Base-by-base conservation (phyloP, 108 stramenopile species). In the Parmales sp. region DNA sequence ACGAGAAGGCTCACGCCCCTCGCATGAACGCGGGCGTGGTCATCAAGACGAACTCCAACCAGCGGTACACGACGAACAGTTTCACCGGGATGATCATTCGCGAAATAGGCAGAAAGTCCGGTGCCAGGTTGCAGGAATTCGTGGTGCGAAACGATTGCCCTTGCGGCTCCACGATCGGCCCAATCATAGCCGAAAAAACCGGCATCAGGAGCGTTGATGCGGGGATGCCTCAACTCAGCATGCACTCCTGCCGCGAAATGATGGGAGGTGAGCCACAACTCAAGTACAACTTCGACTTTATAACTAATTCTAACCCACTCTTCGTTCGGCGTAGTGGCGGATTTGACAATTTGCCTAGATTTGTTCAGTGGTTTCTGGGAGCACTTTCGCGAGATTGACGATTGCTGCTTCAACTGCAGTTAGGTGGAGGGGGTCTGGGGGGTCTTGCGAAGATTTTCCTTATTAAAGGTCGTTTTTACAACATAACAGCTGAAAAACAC, bases 101-200 rank as follows among this genome's bases (percentile, higher is more conserved):
- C 28, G 92, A 94, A 75, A 39, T 92, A 7, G 87, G 80, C 39
- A 78, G 88, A 38, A 79, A 81, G 63, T 81, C 74, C 19, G 73
- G 76, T 39, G 64, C 65, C 26, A 83, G 88, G 2, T 38, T 86
- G 29, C 88, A 87, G 69, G 89, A 87, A 48, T 87, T 84, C 60
- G 82, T 83, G 25, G 93, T 94, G 6, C 75, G 90, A 31, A 87
- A 86, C 51, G 95, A 94, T 68, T 91, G 90, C 69, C 86, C 86
- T 28, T 96, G 95, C 70, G 95, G 95, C 28, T 74, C 79, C 34
- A 96, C 95, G 41, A 96, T 96, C 67, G 95, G 95, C 1, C 95
- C 95, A 0, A 90, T 88, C 37, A 70, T 94, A 20, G 76, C 82
- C 37, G 81, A 90, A n/a, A 44, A 66, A 45, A 87, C 89, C 1